Evolutionary conservation across 352 stramenopile species (phyloP).

Genomic region (Elongisporangium prolatum): DNA sequence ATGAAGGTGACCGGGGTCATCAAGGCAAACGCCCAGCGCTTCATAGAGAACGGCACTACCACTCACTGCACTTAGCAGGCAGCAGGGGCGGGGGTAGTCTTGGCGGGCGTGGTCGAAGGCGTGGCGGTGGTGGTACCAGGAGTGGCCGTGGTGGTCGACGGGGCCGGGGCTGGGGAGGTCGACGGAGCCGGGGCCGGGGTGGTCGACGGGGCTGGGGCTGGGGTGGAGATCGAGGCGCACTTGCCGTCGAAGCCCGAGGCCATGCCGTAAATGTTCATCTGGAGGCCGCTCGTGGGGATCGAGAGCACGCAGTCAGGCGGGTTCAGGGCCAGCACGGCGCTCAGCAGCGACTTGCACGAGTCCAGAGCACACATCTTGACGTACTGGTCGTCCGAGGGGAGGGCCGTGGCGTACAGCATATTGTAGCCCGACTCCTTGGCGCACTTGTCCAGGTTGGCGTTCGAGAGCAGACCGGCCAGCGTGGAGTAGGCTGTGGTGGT

Average conservation of each 20-base stretch:
- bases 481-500: conserved; percentile 3
- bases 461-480: conserved; percentile 1
- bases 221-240: neutral
- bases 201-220: neutral
- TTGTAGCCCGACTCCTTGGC: conserved; percentile 7
- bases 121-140: neutral
- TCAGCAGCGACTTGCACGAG: conserved; percentile 3
- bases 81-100: no score
- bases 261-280: conserved; percentile 9
- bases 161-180: no score
- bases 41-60: no score
- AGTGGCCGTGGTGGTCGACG: neutral
- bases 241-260: conserved; percentile 3
- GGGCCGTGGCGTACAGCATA: conserved; percentile 2
- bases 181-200: neutral
- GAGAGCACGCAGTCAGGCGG: conserved; percentile 7
- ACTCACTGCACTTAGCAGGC: no score
- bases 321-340: conserved; percentile 3
- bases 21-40: no score
- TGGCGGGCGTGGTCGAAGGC: no score
- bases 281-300: conserved; percentile 6
- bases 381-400: conserved; percentile 5
- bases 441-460: conserved; percentile 1
- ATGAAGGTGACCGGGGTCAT: no score
- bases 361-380: conserved; percentile 4